Evolutionary conservation across 1,284 basidiomycete genomes (phyloP).

Genomic region (Golubevia pallescens): DNA sequence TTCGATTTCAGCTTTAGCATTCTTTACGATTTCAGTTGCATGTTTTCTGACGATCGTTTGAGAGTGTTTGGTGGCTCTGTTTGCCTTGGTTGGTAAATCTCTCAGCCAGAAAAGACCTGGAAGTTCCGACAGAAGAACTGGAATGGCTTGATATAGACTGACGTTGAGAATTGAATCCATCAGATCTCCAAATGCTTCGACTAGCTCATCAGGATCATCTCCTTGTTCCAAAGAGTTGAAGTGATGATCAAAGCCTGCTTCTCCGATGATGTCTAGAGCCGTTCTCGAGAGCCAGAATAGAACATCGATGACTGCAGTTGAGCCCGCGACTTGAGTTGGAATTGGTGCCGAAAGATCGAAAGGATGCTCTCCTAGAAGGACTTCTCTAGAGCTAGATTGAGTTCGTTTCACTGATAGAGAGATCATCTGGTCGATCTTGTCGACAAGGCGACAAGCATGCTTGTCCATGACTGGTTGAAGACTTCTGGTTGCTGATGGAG

Average conservation of each 20-base stretch:
- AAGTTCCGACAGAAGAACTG: slow-evolving; percentile 32
- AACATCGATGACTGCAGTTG: slow-evolving; percentile 24
- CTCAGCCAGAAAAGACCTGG: slow-evolving; percentile 42
- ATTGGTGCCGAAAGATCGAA: background rate
- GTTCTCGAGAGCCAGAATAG: slow-evolving; percentile 25
- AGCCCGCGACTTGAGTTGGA: background rate
- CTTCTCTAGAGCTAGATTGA: background rate
- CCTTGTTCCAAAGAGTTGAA: slow-evolving; percentile 33
- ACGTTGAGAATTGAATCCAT: slow-evolving; percentile 26
- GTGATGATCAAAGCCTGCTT: slow-evolving; percentile 46
- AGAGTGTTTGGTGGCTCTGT: background rate
- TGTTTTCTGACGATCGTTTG: background rate
- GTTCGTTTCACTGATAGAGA: background rate
- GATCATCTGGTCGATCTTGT: slow-evolving; percentile 17
- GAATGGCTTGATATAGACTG: slow-evolving; percentile 21
- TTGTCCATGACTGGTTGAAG: slow-evolving; percentile 26
- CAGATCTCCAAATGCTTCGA: slow-evolving; percentile 26
- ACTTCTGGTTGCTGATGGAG: slow-evolving; percentile 27
- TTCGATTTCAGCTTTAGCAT: background rate
- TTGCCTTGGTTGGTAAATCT: slow-evolving; percentile 23
- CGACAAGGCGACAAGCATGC: slow-evolving; percentile 30
- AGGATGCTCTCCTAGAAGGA: background rate
- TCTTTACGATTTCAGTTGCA: background rate
- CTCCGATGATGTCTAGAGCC: slow-evolving; percentile 44
- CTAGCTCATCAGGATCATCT: slow-evolving; percentile 28